Conservation (phyloP, 2,329 filamentous ascomycete genomes). For the Penicillium hesseltinei region DNA sequence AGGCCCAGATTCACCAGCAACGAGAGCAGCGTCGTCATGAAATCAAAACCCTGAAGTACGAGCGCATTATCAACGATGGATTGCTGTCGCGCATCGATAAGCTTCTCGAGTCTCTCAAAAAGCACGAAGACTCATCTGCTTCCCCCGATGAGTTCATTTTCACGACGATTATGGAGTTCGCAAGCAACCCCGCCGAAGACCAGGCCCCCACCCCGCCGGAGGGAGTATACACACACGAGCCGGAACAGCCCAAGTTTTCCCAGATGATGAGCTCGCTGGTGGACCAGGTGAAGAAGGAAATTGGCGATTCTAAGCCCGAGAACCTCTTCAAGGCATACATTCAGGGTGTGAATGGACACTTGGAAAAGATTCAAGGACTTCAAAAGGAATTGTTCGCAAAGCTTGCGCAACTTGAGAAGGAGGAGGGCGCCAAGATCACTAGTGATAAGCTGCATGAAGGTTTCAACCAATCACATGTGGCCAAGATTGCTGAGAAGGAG, state of each 20-base stretch:
- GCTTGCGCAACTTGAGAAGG: constrained; percentile 77
- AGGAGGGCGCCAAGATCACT: constrained; percentile 86
- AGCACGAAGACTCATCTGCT: constrained; percentile 65
- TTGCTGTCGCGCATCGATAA: constrained; percentile 78
- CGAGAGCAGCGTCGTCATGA: constrained; percentile 80
- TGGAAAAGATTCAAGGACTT: constrained; percentile 72
- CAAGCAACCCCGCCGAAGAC: constrained; percentile 67
- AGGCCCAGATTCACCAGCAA: constrained; percentile 93
- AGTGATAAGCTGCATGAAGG: constrained; percentile 85
- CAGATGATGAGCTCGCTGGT: constrained; percentile 98
- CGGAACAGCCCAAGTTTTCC: constrained; percentile 79
- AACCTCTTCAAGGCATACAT: constrained; percentile 74
- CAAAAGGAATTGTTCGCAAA: constrained; percentile 73
- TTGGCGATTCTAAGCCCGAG: constrained; percentile 70
- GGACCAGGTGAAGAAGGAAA: constrained; percentile 84
- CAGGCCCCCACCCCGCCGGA: constrained; percentile 73
- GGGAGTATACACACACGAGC: constrained; percentile 72
- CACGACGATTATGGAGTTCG: constrained; percentile 80
- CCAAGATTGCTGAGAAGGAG: constrained; percentile 56
- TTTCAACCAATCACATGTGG: constrained; percentile 82
- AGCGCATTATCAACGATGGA: constrained; percentile 84
- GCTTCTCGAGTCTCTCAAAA: constrained; percentile 71
- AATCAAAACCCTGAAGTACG: constrained; percentile 89
- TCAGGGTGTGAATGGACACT: constrained; percentile 72
- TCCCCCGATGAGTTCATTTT: constrained; percentile 82